Evolutionary conservation across 2,329 filamentous ascomycete genomes (phyloP).

Genomic region (Colletotrichum tanaceti): DNA sequence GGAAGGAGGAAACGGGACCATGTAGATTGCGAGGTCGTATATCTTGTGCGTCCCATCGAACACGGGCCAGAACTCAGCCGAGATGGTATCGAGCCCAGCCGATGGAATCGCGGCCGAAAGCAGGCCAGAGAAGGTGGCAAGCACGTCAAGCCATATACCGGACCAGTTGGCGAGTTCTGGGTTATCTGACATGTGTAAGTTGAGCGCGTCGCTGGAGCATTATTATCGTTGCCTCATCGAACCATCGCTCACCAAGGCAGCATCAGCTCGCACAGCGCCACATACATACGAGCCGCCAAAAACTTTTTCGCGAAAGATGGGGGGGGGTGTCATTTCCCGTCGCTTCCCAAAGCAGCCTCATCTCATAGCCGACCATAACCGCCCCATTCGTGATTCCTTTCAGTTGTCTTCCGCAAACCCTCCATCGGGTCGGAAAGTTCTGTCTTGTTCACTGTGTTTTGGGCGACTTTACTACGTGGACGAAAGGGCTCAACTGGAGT

Average conservation of each 20-base stretch:
- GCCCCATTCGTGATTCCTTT: slow-evolving; percentile 8
- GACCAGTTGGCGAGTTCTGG: not conserved
- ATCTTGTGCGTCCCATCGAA: not conserved
- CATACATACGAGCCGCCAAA: slow-evolving; percentile 21
- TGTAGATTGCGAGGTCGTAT: slow-evolving; percentile 8
- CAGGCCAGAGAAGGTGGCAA: not conserved
- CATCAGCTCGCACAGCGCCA: slow-evolving; percentile 16
- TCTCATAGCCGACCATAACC: slow-evolving; percentile 11
- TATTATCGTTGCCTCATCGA: slow-evolving; percentile 15
- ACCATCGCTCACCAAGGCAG: slow-evolving; percentile 26
- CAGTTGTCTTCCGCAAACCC: slow-evolving; percentile 17
- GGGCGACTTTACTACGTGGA: slow-evolving; percentile 9
- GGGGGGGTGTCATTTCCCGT: slow-evolving; percentile 34
- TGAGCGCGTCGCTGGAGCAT: slow-evolving; percentile 12
- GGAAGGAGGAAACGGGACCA: not conserved
- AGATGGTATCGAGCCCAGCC: not conserved
- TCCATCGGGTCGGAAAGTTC: slow-evolving; percentile 1
- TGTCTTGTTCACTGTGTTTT: not conserved
- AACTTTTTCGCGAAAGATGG: slow-evolving; percentile 27
- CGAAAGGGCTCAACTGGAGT: not conserved
- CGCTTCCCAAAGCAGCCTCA: slow-evolving; percentile 30
- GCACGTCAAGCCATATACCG: not conserved
- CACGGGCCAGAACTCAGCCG: not conserved
- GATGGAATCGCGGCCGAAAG: not conserved
- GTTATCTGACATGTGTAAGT: not conserved